These are phyloP conservation scores for Vitis labrusca DNA, from an alignment of 164 flowering plant genomes.

Conservation along the genomic window DNA sequence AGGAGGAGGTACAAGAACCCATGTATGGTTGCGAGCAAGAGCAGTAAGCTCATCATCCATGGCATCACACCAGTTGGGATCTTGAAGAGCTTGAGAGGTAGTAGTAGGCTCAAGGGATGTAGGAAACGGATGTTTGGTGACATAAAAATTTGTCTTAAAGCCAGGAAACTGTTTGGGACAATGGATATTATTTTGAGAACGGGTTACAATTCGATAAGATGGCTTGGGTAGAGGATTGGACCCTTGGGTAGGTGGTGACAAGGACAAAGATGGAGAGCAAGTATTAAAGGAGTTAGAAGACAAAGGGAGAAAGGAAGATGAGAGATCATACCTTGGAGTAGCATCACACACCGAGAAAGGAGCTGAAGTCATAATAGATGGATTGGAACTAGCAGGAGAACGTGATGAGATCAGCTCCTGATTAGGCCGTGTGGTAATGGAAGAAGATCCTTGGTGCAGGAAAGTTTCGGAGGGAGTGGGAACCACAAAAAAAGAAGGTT, in stretches of 20 bases:
- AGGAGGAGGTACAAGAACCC: no score
- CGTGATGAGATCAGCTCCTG: background rate
- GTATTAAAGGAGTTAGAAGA: no score
- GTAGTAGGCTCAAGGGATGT: no score
- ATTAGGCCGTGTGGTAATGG: background rate
- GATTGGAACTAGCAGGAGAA: constrained; percentile 2
- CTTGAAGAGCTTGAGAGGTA: no score
- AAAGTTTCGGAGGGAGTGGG: background rate
- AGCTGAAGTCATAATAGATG: constrained; percentile 2
- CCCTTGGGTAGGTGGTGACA: constrained; percentile 6
- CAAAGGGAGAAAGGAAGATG: background rate
- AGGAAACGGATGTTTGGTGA: no score
- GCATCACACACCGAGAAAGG: constrained; percentile 8
- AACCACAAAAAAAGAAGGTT: background rate
- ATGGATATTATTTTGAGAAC: no score
- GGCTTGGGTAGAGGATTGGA: constrained; percentile 2
- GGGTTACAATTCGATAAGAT: constrained; percentile 6
- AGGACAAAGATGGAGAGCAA: constrained; percentile 6
- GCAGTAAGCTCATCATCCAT: no score
- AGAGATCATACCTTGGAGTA: constrained; percentile 8
- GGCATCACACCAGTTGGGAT: no score
- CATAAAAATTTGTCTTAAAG: no score
- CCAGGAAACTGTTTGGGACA: no score
- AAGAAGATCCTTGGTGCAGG: constrained; percentile 3
- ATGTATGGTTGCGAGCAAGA: no score